A percentile compares a stretch with the other conserved stretches of the same genome.
Conservation (phyloP, 805 yeast species). For the Metschnikowia amazonensis region DNA sequence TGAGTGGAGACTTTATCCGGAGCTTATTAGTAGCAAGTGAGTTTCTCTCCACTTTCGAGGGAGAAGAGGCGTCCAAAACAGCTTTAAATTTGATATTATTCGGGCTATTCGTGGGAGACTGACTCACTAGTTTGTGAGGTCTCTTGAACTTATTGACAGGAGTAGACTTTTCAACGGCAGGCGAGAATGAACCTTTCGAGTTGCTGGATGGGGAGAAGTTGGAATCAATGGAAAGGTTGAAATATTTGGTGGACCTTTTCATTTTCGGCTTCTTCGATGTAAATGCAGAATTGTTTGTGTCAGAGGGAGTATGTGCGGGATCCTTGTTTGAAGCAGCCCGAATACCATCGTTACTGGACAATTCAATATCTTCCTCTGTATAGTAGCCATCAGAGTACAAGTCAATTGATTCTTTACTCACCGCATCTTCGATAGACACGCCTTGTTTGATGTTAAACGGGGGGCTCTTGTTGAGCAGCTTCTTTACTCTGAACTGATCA, state of each 20-base stretch:
- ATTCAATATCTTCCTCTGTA: slow-evolving; percentile 15
- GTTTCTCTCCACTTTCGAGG: slow-evolving; percentile 10
- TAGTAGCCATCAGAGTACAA: slow-evolving; percentile 16
- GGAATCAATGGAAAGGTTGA: slow-evolving; percentile 38
- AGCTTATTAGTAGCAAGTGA: slow-evolving; percentile 31
- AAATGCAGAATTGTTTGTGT: background rate
- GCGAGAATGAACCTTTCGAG: slow-evolving; percentile 15
- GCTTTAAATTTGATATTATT: slow-evolving; percentile 13
- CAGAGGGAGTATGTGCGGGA: background rate
- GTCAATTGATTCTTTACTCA: slow-evolving; percentile 20
- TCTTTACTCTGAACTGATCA: slow-evolving; percentile 20
- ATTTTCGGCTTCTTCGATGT: slow-evolving; percentile 19
- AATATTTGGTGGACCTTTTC: slow-evolving; percentile 40
- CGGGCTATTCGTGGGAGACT: slow-evolving; percentile 39
- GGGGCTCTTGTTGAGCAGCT: slow-evolving; percentile 37
- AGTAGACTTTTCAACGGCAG: slow-evolving; percentile 12
- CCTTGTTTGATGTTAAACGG: slow-evolving; percentile 38
- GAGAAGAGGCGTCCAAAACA: slow-evolving; percentile 11
- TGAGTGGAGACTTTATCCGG: slow-evolving; percentile 32
- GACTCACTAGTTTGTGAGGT: slow-evolving; percentile 42
- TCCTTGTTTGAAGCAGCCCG: background rate
- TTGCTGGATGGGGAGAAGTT: slow-evolving; percentile 18
- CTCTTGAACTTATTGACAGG: slow-evolving; percentile 35
- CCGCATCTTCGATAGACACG: slow-evolving; percentile 19
- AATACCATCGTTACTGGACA: slow-evolving; percentile 9